Evolutionary conservation across 2,329 filamentous ascomycete species (phyloP).

Genomic region (Dactylellina parvicollis): DNA sequence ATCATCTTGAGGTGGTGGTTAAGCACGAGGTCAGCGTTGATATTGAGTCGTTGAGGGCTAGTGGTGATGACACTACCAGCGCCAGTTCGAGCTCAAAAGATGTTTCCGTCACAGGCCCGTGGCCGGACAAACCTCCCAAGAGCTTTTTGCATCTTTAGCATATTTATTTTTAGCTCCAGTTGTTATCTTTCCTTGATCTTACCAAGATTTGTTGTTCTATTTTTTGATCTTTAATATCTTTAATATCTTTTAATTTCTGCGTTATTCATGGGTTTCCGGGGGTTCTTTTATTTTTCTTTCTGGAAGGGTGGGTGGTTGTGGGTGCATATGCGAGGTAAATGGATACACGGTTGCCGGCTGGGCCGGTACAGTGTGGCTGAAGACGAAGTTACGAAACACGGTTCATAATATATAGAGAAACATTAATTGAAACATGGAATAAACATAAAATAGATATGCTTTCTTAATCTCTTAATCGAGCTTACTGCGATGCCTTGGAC

Average conservation of each 20-base stretch:
- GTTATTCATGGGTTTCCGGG: background rate
- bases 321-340: no score
- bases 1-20: constrained; percentile 36
- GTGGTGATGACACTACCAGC: constrained; percentile 29
- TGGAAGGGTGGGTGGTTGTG: no score
- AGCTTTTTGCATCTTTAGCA: constrained; percentile 41
- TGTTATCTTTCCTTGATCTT: background rate
- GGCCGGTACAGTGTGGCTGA: background rate
- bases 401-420: no score
- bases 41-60: constrained; percentile 39
- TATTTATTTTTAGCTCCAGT: background rate
- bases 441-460: no score
- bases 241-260: background rate
- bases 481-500: no score
- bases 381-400: background rate
- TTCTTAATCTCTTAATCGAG: no score
- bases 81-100: constrained; percentile 51
- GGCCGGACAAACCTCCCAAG: constrained; percentile 46
- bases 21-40: constrained; percentile 50
- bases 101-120: constrained; percentile 22
- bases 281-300: background rate
- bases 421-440: no score
- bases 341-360: background rate
- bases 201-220: background rate
- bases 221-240: constrained; percentile 13